Evolutionary conservation across 768 basidiomycete genomes (phyloP).

Genomic region (Chalciporus pseudorubinellus): DNA sequence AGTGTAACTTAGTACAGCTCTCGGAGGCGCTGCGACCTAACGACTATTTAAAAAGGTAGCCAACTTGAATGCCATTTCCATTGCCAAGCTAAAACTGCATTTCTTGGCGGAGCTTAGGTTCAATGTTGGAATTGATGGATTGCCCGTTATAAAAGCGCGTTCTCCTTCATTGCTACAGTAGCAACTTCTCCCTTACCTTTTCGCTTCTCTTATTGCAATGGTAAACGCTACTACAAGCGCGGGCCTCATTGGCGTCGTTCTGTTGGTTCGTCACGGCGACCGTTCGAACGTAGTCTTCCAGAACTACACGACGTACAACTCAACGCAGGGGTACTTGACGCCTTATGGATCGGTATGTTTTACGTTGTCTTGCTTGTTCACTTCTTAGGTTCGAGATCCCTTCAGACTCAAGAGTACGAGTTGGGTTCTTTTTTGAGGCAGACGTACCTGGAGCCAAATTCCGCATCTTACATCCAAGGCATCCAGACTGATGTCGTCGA

Average conservation of each 20-base stretch:
- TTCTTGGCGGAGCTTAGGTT: background rate
- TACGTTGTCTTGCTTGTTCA: background rate
- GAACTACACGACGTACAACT: constrained; percentile 68
- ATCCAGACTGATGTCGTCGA: constrained; percentile 65
- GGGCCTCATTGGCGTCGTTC: constrained; percentile 64
- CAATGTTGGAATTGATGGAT: background rate
- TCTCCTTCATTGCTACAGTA: background rate
- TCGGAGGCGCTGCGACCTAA: no score
- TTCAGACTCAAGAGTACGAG: constrained; percentile 50
- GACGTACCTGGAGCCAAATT: constrained; percentile 60
- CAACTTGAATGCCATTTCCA: no score
- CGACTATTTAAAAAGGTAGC: no score
- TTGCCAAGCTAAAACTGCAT: no score
- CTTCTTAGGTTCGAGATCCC: background rate
- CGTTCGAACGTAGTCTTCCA: constrained; percentile 60
- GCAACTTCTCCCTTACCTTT: no score
- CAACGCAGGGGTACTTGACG: constrained; percentile 62
- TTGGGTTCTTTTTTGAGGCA: constrained; percentile 59
- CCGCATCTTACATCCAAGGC: constrained; percentile 64
- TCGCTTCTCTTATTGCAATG: no score
- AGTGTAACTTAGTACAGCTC: no score
- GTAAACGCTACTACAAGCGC: constrained; percentile 23
- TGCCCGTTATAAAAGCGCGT: background rate
- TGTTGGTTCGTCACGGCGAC: constrained; percentile 77
- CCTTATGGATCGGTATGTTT: constrained; percentile 66